Conservation (phyloP, 2,329 filamentous ascomycete genomes). For the Exophiala spinifera region DNA sequence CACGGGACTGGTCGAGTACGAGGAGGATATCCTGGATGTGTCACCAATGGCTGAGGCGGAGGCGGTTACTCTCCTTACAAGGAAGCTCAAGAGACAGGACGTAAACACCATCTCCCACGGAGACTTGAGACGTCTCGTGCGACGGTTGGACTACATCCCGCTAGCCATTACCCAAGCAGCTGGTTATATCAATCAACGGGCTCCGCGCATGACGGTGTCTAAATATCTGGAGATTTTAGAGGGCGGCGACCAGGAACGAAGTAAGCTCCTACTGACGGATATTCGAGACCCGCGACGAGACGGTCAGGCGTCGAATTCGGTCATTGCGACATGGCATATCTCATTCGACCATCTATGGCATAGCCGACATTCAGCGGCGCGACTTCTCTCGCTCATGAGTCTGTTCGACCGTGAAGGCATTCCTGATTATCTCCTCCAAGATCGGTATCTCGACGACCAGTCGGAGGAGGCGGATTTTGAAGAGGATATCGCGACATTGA, state of each 20-base stretch:
- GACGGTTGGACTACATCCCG: constrained; percentile 35
- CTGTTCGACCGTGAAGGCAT: constrained; percentile 32
- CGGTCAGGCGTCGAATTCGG: constrained; percentile 30
- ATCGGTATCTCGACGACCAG: constrained; percentile 21
- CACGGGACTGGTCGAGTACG: constrained; percentile 1
- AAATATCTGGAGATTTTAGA: constrained; percentile 24
- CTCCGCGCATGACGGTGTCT: constrained; percentile 19
- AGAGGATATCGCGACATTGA: constrained; percentile 27
- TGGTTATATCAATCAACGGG: constrained; percentile 28
- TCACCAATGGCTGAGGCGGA: constrained; percentile 18
- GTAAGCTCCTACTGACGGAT: constrained; percentile 25
- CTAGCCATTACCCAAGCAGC: constrained; percentile 32
- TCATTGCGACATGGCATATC: constrained; percentile 36
- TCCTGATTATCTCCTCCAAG: constrained; percentile 28
- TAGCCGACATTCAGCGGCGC: constrained; percentile 19
- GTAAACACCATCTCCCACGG: constrained; percentile 16
- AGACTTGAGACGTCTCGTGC: constrained; percentile 7
- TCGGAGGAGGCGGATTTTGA: constrained; percentile 1
- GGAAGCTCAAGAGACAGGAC: constrained; percentile 25
- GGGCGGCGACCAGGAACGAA: constrained; percentile 29
- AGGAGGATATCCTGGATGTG: constrained; percentile 14
- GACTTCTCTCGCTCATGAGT: constrained; percentile 33
- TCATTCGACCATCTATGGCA: constrained; percentile 34
- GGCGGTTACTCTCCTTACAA: constrained; percentile 23
- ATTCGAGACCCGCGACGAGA: constrained; percentile 28